These are phyloP conservation scores for Paecilomyces formosus DNA, from an alignment of 2,329 filamentous ascomycete genomes.

Conservation along the genomic window DNA sequence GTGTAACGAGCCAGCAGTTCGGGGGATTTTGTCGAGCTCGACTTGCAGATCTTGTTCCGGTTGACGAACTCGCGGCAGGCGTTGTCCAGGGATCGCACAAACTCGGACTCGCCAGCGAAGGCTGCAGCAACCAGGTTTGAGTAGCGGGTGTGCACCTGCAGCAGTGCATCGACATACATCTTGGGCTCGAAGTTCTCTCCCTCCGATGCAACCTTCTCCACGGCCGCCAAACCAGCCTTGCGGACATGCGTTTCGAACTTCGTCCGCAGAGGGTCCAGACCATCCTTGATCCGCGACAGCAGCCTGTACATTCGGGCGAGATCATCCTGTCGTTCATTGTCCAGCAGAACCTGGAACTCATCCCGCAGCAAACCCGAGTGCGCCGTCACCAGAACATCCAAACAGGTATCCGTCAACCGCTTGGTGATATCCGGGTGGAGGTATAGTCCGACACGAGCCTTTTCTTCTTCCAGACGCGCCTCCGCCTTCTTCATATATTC, in stretches of 20 bases:
- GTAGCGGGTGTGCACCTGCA: conserved; percentile 92
- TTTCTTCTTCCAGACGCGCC: conserved; percentile 79
- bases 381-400: conserved; percentile 80
- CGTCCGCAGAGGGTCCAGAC: conserved; percentile 76
- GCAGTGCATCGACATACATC: conserved; percentile 87
- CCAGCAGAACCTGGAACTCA: conserved; percentile 88
- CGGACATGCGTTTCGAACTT: conserved; percentile 90
- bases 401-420: conserved; percentile 77
- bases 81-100: conserved; percentile 91
- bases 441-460: conserved; percentile 86
- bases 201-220: conserved; percentile 82
- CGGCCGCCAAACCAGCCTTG: conserved; percentile 78
- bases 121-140: conserved; percentile 83
- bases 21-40: conserved; percentile 86
- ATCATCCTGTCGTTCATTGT: conserved; percentile 91
- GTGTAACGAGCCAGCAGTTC: conserved; percentile 94
- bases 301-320: conserved; percentile 95
- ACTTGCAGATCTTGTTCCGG: conserved; percentile 90
- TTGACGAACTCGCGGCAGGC: conserved; percentile 98
- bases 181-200: conserved; percentile 91
- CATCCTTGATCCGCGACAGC: conserved; percentile 80
- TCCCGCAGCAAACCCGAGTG: conserved; percentile 82
- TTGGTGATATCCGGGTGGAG: conserved; percentile 83
- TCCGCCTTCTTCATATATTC: conserved; percentile 99
- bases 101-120: conserved; percentile 93